A percentile compares a stretch with the other conserved stretches of the same genome.
These are phyloP conservation scores for Candida lessepsii DNA, from an alignment of 805 yeast species.

Conservation along the genomic window DNA sequence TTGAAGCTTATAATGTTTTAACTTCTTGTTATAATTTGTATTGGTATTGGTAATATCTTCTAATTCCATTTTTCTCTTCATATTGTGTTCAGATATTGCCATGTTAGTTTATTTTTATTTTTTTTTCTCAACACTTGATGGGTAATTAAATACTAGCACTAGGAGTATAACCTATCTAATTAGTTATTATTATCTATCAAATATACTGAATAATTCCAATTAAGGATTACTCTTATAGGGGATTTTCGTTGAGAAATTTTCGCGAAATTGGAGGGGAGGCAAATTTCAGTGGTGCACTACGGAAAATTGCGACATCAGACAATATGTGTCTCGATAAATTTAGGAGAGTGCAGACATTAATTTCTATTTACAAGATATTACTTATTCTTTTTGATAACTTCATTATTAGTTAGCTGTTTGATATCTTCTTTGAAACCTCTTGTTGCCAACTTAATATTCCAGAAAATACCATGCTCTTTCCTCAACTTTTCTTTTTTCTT, in stretches of 20 bases:
- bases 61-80: slow-evolving; percentile 35
- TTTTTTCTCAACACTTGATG: neutral
- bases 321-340: too few relatives aligned
- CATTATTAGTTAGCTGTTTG: slow-evolving; percentile 10
- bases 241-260: slow-evolving; percentile 10
- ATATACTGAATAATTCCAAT: slow-evolving; percentile 10
- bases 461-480: slow-evolving; percentile 57
- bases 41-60: slow-evolving; percentile 38
- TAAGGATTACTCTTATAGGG: slow-evolving; percentile 13
- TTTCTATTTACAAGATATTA: slow-evolving; percentile 5
- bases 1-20: slow-evolving; percentile 10
- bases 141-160: too few relatives aligned
- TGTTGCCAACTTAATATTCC: slow-evolving; percentile 49
- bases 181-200: slow-evolving; percentile 1
- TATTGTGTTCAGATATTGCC: slow-evolving; percentile 17
- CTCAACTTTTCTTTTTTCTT: slow-evolving; percentile 50
- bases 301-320: neutral
- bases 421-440: slow-evolving; percentile 32
- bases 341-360: too few relatives aligned
- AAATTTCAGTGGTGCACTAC: neutral
- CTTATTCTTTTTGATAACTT: slow-evolving; percentile 6
- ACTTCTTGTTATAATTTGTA: slow-evolving; percentile 21
- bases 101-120: slow-evolving; percentile 8
- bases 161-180: neutral
- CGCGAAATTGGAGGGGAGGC: slow-evolving; percentile 9